Percentiles rank a stretch among this genome's conserved stretches.
These are phyloP conservation scores for Boehmeria nivea DNA, from an alignment of 306 rosid genomes.

Conservation along the genomic window DNA sequence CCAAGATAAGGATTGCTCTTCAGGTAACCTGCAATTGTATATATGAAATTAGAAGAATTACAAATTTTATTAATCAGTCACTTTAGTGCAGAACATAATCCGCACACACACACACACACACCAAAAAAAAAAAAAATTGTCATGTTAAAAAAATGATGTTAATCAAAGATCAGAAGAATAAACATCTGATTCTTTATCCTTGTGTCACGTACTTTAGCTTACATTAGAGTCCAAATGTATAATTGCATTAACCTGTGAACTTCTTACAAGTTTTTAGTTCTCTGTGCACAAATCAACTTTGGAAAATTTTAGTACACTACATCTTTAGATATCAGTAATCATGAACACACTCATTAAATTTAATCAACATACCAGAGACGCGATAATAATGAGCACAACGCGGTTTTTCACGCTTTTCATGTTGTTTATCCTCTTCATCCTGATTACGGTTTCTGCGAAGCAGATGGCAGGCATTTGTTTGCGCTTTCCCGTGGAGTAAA, in stretches of 20 bases:
- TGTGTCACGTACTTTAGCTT: too few relatives aligned
- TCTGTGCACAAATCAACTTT: too few relatives aligned
- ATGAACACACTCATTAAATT: background rate
- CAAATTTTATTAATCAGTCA: background rate
- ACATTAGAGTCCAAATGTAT: too few relatives aligned
- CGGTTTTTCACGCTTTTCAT: slow-evolving; percentile 19
- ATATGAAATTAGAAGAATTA: slow-evolving; percentile 5
- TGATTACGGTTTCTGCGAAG: slow-evolving; percentile 44
- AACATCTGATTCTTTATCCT: too few relatives aligned
- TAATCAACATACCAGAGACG: slow-evolving; percentile 48
- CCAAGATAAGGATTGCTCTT: slow-evolving; percentile 72
- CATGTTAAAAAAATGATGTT: slow-evolving; percentile 1
- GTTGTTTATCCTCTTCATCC: background rate
- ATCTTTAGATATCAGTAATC: background rate
- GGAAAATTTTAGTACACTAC: background rate
- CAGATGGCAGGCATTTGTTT: slow-evolving; percentile 64
- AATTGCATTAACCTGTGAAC: too few relatives aligned
- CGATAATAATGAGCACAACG: slow-evolving; percentile 42
- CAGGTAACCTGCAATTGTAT: slow-evolving; percentile 52
- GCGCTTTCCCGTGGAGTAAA: slow-evolving; percentile 63
- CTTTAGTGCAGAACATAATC: slow-evolving; percentile 16
- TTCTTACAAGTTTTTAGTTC: too few relatives aligned
- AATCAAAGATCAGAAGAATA: too few relatives aligned
- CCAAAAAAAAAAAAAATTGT: background rate
- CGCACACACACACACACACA: too few relatives aligned